Evolutionary conservation across 495 filamentous ascomycete genomes (phyloP).

Genomic region (Neohortaea acidophila): DNA sequence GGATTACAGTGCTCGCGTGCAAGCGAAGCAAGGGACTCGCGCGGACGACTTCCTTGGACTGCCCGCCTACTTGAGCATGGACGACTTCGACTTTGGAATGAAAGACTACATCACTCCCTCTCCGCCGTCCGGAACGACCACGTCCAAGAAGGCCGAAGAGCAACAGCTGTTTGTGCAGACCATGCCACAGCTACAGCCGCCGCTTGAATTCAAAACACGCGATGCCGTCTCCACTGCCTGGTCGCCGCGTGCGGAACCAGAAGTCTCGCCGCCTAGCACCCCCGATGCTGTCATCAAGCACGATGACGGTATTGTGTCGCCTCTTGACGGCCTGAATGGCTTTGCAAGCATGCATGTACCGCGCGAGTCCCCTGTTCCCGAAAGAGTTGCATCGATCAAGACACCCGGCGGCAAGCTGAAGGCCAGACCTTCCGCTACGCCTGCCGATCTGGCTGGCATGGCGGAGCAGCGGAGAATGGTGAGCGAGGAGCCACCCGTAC

Average conservation of each 20-base stretch:
- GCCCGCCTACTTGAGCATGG: slow-evolving; percentile 31
- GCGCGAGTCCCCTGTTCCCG: slow-evolving; percentile 47
- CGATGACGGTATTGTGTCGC: slow-evolving; percentile 32
- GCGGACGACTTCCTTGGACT: slow-evolving; percentile 21
- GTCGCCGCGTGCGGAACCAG: slow-evolving; percentile 37
- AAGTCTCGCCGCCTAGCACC: slow-evolving; percentile 52
- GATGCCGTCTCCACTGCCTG: slow-evolving; percentile 36
- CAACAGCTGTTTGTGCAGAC: background rate
- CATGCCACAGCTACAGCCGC: slow-evolving; percentile 16
- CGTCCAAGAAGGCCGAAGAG: slow-evolving; percentile 1
- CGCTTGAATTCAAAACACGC: slow-evolving; percentile 37
- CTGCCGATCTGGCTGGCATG: slow-evolving; percentile 74
- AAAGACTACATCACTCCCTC: slow-evolving; percentile 35
- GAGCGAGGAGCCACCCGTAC: slow-evolving; percentile 41
- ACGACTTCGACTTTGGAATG: slow-evolving; percentile 38
- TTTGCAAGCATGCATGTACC: slow-evolving; percentile 18
- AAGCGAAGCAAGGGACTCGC: slow-evolving; percentile 4
- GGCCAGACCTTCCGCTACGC: slow-evolving; percentile 74
- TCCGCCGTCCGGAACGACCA: slow-evolving; percentile 18
- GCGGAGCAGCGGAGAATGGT: slow-evolving; percentile 71
- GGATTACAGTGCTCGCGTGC: slow-evolving; percentile 11
- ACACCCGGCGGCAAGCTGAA: slow-evolving; percentile 77
- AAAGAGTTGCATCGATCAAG: slow-evolving; percentile 78
- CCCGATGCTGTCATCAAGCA: slow-evolving; percentile 94
- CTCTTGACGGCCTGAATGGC: background rate